Conservation (phyloP, 140 eudicot species). For the Flaveria floridana region DNA sequence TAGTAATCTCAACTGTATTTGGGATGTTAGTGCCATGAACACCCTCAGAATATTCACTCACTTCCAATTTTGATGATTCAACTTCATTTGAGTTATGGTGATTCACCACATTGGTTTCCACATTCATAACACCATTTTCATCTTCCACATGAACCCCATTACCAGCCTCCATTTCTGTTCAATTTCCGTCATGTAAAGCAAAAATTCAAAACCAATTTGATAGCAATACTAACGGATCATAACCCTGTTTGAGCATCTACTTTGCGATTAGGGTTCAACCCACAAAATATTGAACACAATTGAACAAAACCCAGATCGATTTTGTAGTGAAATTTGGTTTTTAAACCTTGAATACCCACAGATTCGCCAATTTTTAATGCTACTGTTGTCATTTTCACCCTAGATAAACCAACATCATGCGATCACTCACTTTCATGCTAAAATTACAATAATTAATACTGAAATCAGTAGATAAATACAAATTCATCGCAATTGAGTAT, state of each 20-base stretch:
- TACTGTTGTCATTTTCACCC: slow-evolving; percentile 32
- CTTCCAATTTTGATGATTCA: slow-evolving; percentile 34
- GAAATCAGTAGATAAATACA: slow-evolving; percentile 8
- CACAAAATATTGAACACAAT: slow-evolving; percentile 10
- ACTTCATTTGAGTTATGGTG: slow-evolving; percentile 26
- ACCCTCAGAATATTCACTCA: slow-evolving; percentile 35
- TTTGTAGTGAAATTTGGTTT: not conserved
- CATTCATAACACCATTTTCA: slow-evolving; percentile 41
- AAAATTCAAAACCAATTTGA: slow-evolving; percentile 18
- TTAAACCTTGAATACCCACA: slow-evolving; percentile 20
- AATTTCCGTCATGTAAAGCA: slow-evolving; percentile 3
- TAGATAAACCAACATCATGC: slow-evolving; percentile 27
- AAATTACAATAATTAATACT: slow-evolving; percentile 15
- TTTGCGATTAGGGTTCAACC: slow-evolving; percentile 21
- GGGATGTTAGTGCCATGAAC: slow-evolving; percentile 34
- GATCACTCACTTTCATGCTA: slow-evolving; percentile 33
- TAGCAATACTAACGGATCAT: slow-evolving; percentile 1
- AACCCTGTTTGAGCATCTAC: slow-evolving; percentile 6
- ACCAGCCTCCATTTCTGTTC: slow-evolving; percentile 54
- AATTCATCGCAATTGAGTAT: slow-evolving; percentile 15
- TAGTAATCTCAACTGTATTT: slow-evolving; percentile 28
- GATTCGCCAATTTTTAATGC: slow-evolving; percentile 17
- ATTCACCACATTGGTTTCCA: slow-evolving; percentile 31
- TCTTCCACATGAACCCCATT: slow-evolving; percentile 60
- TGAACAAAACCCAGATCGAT: slow-evolving; percentile 24